phyloP scores from a whole-genome alignment of 2,329 filamentous ascomycete species.

The Colletotrichum salicis region DNA sequence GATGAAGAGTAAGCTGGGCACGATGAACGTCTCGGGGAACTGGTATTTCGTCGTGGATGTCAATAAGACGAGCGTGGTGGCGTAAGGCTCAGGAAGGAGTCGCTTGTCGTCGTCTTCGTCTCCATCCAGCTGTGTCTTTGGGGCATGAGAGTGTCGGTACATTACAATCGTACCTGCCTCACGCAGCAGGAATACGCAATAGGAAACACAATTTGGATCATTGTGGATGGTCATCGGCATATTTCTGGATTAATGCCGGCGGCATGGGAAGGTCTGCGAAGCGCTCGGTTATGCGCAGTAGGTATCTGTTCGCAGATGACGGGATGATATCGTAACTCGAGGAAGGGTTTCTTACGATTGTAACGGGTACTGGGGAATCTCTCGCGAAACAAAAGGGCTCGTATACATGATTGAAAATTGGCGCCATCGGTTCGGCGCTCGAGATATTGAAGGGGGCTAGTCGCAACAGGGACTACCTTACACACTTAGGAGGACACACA shows the following conservation, averaged over 20 bases:
- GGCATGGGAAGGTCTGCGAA: background rate
- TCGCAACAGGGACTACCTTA: background rate
- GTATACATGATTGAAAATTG: background rate
- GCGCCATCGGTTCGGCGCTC: background rate
- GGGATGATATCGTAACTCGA: background rate
- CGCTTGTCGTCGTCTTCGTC: background rate
- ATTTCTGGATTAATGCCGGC: background rate
- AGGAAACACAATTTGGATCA: too few species aligned
- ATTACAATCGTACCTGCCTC: background rate
- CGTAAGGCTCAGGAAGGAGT: background rate
- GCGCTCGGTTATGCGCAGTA: background rate
- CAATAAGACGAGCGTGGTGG: slow-evolving; percentile 1
- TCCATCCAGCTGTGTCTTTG: too few species aligned
- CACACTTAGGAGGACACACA: background rate
- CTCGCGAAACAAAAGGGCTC: background rate
- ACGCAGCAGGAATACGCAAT: too few species aligned
- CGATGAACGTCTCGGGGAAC: slow-evolving; percentile 19
- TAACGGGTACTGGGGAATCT: background rate
- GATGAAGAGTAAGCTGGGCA: slow-evolving; percentile 38
- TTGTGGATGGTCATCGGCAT: background rate
- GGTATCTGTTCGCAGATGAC: background rate
- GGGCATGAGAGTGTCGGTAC: background rate
- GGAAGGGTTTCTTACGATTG: background rate
- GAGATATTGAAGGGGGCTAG: background rate
- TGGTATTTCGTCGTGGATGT: slow-evolving; percentile 32